Base-by-base conservation (phyloP, 2,329 filamentous ascomycete species). In the Clarireedia homoeocarpa region DNA sequence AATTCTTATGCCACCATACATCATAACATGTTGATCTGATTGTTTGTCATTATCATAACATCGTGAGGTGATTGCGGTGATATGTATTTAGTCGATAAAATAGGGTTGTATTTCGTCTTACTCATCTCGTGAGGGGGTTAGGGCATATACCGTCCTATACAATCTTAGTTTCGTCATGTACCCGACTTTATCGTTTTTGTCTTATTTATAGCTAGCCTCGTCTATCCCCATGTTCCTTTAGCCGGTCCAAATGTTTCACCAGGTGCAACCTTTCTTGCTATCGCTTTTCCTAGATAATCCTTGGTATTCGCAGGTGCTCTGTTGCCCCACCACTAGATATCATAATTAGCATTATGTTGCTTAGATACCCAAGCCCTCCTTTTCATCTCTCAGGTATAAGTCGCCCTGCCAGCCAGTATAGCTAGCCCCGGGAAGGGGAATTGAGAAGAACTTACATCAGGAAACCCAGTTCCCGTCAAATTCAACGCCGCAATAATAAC, bases 401-500 rank as follows among this genome's bases (percentile, higher is more conserved):
- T 9, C 10, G 6, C 9, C 38, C 12, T 40, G 2, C 12, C n/a
- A 40, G 38, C 12, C 15, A 15, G 4, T 17, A 20, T 20, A 48
- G 9, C 26, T 36, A 12, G 2, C 7, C 45, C 14, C 3, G 2
- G 10, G 12, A 1, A n/a, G 12, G 20, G 5, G 15, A 36, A 38
- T 4, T 3, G 12, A 36, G 4, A 46, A n/a, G 2, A 26, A 44
- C 46, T 50, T 26, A 55, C 52, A 15, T 70, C 68, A 0, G 86
- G 85, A 56, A 84, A 77, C 17, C 75, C 70, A 39, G 84, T 78
- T 9, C 77, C 71, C 17, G 82, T 80, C 61, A 89, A 68, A 55
- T 83, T 81, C 27, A 90, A 71, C 1, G 82, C 78, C 62, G 88
- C 81, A 73, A 90, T 87, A 57, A 89, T 85, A 56, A 89, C 69